Conservation (phyloP, 441 rosid species). For the Mallotus japonicus region DNA sequence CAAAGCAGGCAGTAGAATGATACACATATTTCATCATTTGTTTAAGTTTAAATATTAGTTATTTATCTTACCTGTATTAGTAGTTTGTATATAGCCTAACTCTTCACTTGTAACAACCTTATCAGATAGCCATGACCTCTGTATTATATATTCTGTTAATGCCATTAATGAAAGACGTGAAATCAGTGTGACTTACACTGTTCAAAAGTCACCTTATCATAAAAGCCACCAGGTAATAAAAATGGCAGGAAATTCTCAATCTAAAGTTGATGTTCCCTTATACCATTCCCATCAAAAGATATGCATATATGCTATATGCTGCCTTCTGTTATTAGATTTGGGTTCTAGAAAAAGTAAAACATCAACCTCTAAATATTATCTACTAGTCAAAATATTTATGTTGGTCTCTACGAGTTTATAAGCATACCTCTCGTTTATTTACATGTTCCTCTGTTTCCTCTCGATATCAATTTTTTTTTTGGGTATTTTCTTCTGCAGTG, state of each 20-base stretch:
- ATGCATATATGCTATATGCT: conserved; percentile 64
- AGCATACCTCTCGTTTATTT: conserved; percentile 95
- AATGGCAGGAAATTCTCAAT: conserved; percentile 85
- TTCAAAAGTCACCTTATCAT: no score
- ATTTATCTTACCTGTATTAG: no score
- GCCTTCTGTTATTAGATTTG: conserved; percentile 67
- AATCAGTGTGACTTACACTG: no score
- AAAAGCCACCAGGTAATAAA: conserved; percentile 99
- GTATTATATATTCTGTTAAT: no score
- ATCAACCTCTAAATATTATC: conserved; percentile 47
- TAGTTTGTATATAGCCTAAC: no score
- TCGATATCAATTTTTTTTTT: conserved; percentile 77
- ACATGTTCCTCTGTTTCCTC: conserved; percentile 75
- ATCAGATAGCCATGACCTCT: no score
- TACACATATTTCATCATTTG: no score
- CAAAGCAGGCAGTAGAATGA: conserved; percentile 99
- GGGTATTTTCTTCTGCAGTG: conserved; percentile 89
- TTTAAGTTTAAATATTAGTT: no score
- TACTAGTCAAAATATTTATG: conserved; percentile 28
- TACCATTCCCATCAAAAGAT: conserved; percentile 73
- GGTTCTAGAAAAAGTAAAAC: conserved; percentile 49
- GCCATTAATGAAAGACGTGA: no score
- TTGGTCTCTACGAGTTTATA: conserved; percentile 30
- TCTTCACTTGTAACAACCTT: no score
- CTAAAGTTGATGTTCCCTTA: conserved; percentile 73